A percentile compares a stretch with the other conserved stretches of the same genome.
Evolutionary conservation across 495 filamentous ascomycete species (phyloP).

Genomic region (Clavariopsis aquatica): DNA sequence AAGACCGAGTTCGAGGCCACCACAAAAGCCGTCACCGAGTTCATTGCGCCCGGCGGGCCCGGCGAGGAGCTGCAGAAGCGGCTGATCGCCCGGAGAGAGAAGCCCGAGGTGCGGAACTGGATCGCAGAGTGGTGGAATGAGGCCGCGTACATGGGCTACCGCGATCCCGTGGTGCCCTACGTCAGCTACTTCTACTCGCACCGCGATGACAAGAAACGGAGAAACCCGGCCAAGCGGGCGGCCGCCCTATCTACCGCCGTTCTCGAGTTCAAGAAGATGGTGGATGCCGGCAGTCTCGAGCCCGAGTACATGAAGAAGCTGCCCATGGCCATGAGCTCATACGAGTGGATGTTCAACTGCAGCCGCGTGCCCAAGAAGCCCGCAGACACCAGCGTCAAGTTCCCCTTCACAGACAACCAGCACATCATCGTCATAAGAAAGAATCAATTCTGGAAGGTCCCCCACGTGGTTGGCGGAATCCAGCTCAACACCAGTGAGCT

Average conservation of each 20-base stretch:
- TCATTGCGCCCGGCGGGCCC: constrained; percentile 76
- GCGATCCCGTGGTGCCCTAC: constrained; percentile 95
- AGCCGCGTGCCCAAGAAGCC: constrained; percentile 82
- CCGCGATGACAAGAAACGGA: constrained; percentile 84
- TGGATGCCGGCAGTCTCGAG: constrained; percentile 80
- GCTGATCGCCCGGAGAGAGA: constrained; percentile 74
- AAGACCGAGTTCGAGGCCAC: constrained; percentile 72
- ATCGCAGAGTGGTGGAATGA: constrained; percentile 97
- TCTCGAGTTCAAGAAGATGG: constrained; percentile 91
- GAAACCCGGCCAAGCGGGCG: constrained; percentile 87
- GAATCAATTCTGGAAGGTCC: constrained; percentile 93
- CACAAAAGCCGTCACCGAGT: constrained; percentile 78
- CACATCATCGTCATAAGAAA: constrained; percentile 89
- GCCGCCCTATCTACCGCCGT: constrained; percentile 83
- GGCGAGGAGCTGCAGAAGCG: constrained; percentile 88
- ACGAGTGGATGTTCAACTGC: constrained; percentile 98
- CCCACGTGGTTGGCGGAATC: constrained; percentile 72
- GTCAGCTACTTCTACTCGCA: constrained; percentile 99
- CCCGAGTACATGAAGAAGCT: constrained; percentile 97
- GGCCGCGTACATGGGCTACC: constrained; percentile 84
- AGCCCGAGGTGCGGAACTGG: constrained; percentile 91
- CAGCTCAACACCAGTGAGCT: constrained; percentile 84
- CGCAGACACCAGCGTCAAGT: constrained; percentile 83
- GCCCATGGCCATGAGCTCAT: constrained; percentile 95
- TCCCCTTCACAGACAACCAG: constrained; percentile 68